These are phyloP conservation scores for Mycena pura DNA, from an alignment of 768 basidiomycete species.

Conservation along the genomic window DNA sequence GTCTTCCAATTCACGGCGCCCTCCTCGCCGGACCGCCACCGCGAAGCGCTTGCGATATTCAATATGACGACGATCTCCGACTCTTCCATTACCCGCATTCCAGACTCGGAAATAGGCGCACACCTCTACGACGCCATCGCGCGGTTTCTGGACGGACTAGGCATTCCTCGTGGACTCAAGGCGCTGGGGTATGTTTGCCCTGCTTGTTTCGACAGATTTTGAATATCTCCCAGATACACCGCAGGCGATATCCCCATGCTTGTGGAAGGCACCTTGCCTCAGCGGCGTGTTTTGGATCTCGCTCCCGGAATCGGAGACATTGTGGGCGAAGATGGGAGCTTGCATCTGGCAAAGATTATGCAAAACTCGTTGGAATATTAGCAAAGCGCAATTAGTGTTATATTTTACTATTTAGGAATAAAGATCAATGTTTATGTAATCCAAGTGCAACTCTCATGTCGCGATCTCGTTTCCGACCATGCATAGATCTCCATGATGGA, in stretches of 20 bases:
- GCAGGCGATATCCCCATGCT: slow-evolving; percentile 71
- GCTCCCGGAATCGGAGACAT: slow-evolving; percentile 90
- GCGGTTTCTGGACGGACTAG: slow-evolving; percentile 83
- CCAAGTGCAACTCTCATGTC: background rate
- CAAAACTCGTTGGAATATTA: slow-evolving; percentile 81
- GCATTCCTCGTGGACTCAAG: slow-evolving; percentile 85
- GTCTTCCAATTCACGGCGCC: slow-evolving; percentile 98
- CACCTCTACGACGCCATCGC: slow-evolving; percentile 88
- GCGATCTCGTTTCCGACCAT: slow-evolving; percentile 59
- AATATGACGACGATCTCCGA: slow-evolving; percentile 66
- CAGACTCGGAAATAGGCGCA: slow-evolving; percentile 80
- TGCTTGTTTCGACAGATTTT: background rate
- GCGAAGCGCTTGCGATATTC: slow-evolving; percentile 88
- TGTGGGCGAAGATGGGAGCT: slow-evolving; percentile 80
- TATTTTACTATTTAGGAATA: too few relatives aligned
- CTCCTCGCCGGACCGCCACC: slow-evolving; percentile 89
- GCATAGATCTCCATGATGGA: slow-evolving; percentile 96
- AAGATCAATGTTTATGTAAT: too few relatives aligned
- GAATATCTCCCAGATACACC: slow-evolving; percentile 54
- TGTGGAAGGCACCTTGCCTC: slow-evolving; percentile 92
- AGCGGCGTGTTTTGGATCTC: slow-evolving; percentile 89
- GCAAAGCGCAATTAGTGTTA: too few relatives aligned
- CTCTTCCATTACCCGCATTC: slow-evolving; percentile 72
- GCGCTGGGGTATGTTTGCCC: slow-evolving; percentile 65
- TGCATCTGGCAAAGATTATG: slow-evolving; percentile 83